phyloP scores from a whole-genome alignment of 1,284 basidiomycete genomes.

The Grifola frondosa region DNA sequence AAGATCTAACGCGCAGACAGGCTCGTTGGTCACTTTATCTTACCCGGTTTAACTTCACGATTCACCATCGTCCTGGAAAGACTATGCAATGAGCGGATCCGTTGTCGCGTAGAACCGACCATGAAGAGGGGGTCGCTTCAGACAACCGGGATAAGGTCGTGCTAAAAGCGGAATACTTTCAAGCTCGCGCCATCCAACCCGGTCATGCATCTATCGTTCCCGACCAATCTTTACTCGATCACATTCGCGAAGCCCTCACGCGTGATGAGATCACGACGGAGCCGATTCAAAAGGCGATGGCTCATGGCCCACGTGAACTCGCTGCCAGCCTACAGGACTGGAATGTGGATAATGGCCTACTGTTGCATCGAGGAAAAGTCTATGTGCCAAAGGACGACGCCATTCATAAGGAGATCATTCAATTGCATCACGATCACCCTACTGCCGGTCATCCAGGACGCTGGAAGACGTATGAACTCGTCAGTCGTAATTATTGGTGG shows the following conservation, averaged over 20 bases:
- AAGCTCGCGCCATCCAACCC: too few relatives aligned
- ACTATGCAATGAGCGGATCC: slow-evolving; percentile 36
- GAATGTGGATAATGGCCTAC: too few relatives aligned
- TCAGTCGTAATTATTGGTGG: slow-evolving; percentile 1
- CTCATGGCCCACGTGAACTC: too few relatives aligned
- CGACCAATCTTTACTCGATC: too few relatives aligned
- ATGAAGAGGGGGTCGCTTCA: slow-evolving; percentile 28
- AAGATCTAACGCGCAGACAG: slow-evolving; percentile 39
- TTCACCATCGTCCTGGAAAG: slow-evolving; percentile 40
- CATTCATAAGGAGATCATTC: neutral
- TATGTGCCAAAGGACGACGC: neutral
- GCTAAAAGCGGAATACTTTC: too few relatives aligned
- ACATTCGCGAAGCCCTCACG: too few relatives aligned
- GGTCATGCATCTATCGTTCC: too few relatives aligned
- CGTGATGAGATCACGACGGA: too few relatives aligned
- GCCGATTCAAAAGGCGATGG: too few relatives aligned
- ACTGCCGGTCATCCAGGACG: neutral
- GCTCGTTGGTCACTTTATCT: slow-evolving; percentile 41
- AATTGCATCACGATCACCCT: neutral
- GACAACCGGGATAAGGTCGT: too few relatives aligned
- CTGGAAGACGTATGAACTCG: neutral
- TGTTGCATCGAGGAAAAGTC: too few relatives aligned
- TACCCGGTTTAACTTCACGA: slow-evolving; percentile 34
- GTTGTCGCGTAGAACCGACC: slow-evolving; percentile 39
- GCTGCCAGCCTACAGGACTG: too few relatives aligned